Percentiles rank a stretch among this genome's conserved stretches.
Evolutionary conservation across 2,329 filamentous ascomycete genomes (phyloP).

Genomic region (Colletotrichum australisinense): DNA sequence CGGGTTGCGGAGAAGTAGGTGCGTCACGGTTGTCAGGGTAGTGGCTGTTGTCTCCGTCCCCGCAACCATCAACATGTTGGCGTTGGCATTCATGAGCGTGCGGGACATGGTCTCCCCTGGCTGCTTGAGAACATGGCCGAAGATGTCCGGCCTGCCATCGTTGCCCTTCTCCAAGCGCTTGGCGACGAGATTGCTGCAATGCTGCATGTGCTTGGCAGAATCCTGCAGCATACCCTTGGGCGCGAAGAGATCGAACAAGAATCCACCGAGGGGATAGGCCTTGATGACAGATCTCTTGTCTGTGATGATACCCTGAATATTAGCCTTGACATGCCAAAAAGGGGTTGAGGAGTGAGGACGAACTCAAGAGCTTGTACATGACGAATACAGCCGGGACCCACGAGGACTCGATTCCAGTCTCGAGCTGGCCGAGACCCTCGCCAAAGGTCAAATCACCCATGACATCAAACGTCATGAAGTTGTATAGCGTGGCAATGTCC

Average conservation of each 20-base stretch:
- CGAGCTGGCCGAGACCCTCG: neutral
- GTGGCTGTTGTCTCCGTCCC: neutral
- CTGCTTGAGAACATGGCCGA: neutral
- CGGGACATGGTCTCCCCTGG: neutral
- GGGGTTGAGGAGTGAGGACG: neutral
- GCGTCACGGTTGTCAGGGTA: neutral
- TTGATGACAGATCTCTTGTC: neutral
- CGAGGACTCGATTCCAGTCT: neutral
- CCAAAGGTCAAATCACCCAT: neutral
- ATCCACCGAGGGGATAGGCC: neutral
- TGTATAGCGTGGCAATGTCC: neutral
- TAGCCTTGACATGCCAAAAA: neutral
- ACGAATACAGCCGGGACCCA: neutral
- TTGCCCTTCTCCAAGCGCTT: neutral
- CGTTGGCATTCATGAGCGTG: neutral
- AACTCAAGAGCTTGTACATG: neutral
- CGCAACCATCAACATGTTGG: neutral
- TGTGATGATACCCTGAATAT: neutral
- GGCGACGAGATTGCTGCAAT: neutral
- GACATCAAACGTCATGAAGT: neutral
- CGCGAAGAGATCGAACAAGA: neutral
- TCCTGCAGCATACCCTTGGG: neutral
- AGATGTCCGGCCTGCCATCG: neutral
- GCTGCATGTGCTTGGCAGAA: neutral
- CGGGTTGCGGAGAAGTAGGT: neutral